Evolutionary conservation across 192 early-diverging fungal species (phyloP).

Genomic region (Gonapodya prolifera): DNA sequence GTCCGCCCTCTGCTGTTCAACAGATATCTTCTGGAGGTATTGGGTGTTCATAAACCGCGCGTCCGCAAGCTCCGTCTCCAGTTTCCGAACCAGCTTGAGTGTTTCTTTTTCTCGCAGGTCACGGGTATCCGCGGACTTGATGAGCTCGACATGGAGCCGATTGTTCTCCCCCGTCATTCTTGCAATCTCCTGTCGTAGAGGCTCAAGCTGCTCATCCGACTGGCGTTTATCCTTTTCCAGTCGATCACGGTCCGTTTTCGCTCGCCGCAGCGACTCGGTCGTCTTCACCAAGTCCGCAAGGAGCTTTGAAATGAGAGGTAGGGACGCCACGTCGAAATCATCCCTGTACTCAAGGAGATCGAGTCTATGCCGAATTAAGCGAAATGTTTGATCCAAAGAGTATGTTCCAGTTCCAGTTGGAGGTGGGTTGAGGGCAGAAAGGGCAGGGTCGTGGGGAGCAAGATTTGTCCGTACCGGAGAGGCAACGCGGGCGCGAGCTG

Average conservation of each 20-base stretch:
- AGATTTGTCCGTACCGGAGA: neutral
- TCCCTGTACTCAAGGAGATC: constrained; percentile 31
- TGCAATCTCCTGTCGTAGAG: constrained; percentile 24
- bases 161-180: constrained; percentile 34
- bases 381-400: neutral
- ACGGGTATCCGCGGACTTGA: constrained; percentile 20
- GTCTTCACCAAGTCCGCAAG: constrained; percentile 28
- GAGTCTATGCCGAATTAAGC: constrained; percentile 23
- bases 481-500: neutral
- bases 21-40: constrained; percentile 19
- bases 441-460: neutral
- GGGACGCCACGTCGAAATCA: constrained; percentile 13
- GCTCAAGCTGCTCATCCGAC: constrained; percentile 14
- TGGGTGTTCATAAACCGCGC: constrained; percentile 32
- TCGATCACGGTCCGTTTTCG: constrained; percentile 19
- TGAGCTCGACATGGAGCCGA: constrained; percentile 27
- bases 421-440: neutral
- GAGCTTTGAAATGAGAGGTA: constrained; percentile 23
- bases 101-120: constrained; percentile 17
- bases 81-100: constrained; percentile 9
- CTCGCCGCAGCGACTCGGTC: constrained; percentile 23
- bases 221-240: constrained; percentile 10
- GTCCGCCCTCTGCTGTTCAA: constrained; percentile 23
- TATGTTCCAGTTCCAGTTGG: neutral
- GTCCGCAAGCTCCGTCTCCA: constrained; percentile 22